A percentile compares a stretch with the other conserved stretches of the same genome.
Conservation (phyloP, 108 stramenopile species). For the Nitzschia inconspicua region DNA sequence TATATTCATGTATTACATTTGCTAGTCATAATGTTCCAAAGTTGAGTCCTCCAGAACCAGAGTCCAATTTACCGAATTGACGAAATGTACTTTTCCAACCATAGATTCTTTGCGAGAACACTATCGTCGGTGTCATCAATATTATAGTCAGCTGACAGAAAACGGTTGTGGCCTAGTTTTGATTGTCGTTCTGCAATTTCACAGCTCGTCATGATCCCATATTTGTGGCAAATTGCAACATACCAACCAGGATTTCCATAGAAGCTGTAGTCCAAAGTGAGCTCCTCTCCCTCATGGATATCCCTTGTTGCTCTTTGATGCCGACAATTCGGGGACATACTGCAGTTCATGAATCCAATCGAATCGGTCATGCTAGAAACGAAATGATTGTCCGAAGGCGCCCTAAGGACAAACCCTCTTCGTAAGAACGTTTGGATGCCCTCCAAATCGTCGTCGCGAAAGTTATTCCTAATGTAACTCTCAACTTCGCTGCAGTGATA, state of each 20-base stretch:
- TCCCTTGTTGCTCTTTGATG: not conserved
- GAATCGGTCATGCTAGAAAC: not conserved
- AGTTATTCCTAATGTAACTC: slow-evolving; percentile 9
- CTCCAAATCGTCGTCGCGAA: not conserved
- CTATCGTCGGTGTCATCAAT: too few relatives aligned
- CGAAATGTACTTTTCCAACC: too few relatives aligned
- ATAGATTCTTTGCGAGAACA: too few relatives aligned
- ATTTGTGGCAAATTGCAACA: slow-evolving; percentile 15
- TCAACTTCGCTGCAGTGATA: slow-evolving; percentile 13
- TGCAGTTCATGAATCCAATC: not conserved
- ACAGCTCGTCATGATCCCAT: slow-evolving; percentile 20
- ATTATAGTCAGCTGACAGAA: too few relatives aligned
- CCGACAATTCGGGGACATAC: not conserved
- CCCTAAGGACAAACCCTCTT: slow-evolving; percentile 20
- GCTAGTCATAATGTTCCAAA: too few relatives aligned
- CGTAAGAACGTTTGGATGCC: slow-evolving; percentile 12
- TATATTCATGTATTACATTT: too few relatives aligned
- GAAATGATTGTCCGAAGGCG: not conserved
- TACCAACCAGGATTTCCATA: slow-evolving; percentile 29
- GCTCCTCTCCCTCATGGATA: slow-evolving; percentile 21
- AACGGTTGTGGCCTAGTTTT: too few relatives aligned
- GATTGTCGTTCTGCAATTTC: too few relatives aligned
- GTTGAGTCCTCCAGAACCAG: too few relatives aligned
- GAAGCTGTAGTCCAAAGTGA: slow-evolving; percentile 21
- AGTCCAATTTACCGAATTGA: too few relatives aligned